Percentiles rank a stretch among this genome's conserved stretches.
phyloP scores from a whole-genome alignment of 2,329 filamentous ascomycete genomes.

The Ophiostoma angusticollis region DNA sequence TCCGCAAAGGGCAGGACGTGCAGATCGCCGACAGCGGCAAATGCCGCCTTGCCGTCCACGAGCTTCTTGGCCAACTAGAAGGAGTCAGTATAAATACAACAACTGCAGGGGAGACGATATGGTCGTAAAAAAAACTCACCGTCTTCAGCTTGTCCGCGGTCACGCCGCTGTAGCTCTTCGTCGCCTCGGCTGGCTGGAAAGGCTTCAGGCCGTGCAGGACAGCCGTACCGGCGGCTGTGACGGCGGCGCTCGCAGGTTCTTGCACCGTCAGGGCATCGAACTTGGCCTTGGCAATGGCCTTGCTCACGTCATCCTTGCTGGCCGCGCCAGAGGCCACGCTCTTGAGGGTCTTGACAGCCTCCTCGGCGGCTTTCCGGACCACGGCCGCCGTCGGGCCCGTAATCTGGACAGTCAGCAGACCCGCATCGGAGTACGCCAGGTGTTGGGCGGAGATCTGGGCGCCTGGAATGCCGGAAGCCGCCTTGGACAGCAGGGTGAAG shows the following conservation, averaged over 20 bases:
- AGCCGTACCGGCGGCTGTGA: conserved; percentile 74
- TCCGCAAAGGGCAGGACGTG: conserved; percentile 83
- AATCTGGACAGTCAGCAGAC: conserved; percentile 74
- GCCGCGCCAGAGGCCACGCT: conserved; percentile 63
- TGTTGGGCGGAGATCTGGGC: conserved; percentile 63
- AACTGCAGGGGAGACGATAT: background rate
- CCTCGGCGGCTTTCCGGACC: conserved; percentile 61
- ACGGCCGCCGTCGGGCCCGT: conserved; percentile 54
- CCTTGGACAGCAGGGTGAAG: conserved; percentile 82
- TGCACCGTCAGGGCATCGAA: conserved; percentile 77
- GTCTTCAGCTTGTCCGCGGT: conserved; percentile 73
- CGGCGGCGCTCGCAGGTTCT: conserved; percentile 62
- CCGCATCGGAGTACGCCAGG: conserved; percentile 83
- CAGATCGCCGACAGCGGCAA: conserved; percentile 83
- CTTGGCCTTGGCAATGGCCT: conserved; percentile 87
- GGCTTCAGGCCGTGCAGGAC: conserved; percentile 71
- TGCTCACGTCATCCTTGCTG: conserved; percentile 72
- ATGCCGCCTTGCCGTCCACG: conserved; percentile 76
- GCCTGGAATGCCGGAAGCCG: conserved; percentile 50
- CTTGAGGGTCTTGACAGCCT: conserved; percentile 72
- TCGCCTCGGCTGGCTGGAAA: conserved; percentile 67
- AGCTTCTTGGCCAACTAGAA: conserved; percentile 73
- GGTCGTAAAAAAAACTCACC: too few species aligned
- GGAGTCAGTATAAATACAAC: background rate
- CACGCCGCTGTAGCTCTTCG: conserved; percentile 64